Percentiles rank a stretch among this genome's conserved stretches.
These are phyloP conservation scores for Fusarium tupiense DNA, from an alignment of 2,329 filamentous ascomycete genomes.

Conservation along the genomic window DNA sequence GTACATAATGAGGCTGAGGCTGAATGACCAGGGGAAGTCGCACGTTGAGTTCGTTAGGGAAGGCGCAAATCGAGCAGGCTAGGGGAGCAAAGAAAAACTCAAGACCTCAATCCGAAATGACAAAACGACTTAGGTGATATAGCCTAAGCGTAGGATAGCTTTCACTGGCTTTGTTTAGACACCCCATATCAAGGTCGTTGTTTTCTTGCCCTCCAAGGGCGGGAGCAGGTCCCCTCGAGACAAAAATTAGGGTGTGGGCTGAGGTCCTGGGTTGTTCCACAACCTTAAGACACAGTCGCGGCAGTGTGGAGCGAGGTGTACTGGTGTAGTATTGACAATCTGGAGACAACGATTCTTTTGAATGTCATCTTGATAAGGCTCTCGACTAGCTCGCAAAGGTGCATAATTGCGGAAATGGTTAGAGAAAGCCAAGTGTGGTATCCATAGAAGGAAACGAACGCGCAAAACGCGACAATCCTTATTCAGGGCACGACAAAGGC, in stretches of 20 bases:
- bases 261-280: conserved; percentile 29
- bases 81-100: too few species aligned
- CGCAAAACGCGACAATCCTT: neutral
- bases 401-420: neutral
- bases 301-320: conserved; percentile 28
- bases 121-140: too few species aligned
- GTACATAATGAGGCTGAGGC: conserved; percentile 3
- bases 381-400: conserved; percentile 3
- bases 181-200: too few species aligned
- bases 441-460: conserved; percentile 2
- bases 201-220: too few species aligned
- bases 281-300: conserved; percentile 17
- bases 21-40: neutral
- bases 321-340: conserved; percentile 4
- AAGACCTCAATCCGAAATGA: too few species aligned
- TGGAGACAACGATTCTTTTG: conserved; percentile 5
- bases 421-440: neutral
- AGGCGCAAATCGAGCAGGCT: neutral
- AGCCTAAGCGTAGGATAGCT: too few species aligned
- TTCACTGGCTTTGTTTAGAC: too few species aligned
- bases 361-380: conserved; percentile 15
- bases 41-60: neutral
- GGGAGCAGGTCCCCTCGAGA: neutral
- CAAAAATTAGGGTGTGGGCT: conserved; percentile 14
- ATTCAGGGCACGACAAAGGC: neutral